A percentile compares a stretch with the other conserved stretches of the same genome.
phyloP scores from a whole-genome alignment of 2,329 filamentous ascomycete species.

The Trichoderma brevicompactum region DNA sequence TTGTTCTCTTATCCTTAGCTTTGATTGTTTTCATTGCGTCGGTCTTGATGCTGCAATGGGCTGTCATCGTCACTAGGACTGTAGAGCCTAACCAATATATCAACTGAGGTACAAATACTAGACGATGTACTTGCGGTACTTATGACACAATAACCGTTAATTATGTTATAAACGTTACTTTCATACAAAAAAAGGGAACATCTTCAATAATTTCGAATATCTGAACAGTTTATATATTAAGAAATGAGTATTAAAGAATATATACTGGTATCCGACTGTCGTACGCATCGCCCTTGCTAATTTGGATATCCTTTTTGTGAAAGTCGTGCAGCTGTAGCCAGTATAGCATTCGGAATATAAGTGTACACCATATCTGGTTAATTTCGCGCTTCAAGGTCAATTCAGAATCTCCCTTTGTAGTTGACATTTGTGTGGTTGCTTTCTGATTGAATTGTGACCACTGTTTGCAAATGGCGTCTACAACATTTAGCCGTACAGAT shows the following conservation, averaged over 20 bases:
- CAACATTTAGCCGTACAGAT: background rate
- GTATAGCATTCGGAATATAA: slow-evolving; percentile 1
- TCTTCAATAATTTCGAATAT: background rate
- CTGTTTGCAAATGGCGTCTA: background rate
- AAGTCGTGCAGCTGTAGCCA: slow-evolving; percentile 4
- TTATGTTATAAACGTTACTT: no score
- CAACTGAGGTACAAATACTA: background rate
- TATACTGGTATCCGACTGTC: slow-evolving; percentile 2
- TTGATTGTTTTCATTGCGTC: slow-evolving; percentile 37
- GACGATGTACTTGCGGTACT: background rate
- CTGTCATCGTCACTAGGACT: background rate
- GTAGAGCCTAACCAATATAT: slow-evolving; percentile 2
- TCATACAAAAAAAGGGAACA: no score
- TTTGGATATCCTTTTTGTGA: slow-evolving; percentile 1
- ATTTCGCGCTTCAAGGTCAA: background rate
- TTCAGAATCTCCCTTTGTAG: background rate
- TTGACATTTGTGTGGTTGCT: background rate
- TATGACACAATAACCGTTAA: no score
- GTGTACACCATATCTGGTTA: slow-evolving; percentile 1
- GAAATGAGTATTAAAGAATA: background rate
- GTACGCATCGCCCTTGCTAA: slow-evolving; percentile 8
- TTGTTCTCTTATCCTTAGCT: slow-evolving; percentile 59
- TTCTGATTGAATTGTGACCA: background rate
- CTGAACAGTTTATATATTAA: background rate
- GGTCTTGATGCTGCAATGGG: background rate